Evolutionary conservation across 495 filamentous ascomycete species (phyloP), one percentile per base, ranked within the genome.

Genomic region (Glarea lozoyensis): DNA sequence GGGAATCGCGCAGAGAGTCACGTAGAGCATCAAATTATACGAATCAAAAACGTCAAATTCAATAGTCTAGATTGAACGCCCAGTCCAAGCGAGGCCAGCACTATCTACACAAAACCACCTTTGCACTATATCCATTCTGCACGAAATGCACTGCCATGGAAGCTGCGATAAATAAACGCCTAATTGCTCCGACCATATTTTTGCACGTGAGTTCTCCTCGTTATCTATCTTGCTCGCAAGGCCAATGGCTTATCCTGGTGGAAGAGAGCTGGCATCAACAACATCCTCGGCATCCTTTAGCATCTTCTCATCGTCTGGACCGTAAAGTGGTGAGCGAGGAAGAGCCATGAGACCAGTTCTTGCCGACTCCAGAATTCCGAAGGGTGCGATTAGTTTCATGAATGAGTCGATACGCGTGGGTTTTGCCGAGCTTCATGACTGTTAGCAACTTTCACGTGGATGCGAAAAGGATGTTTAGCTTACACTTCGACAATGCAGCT

Each of bases 401-500:
- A 96, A 98, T 19, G 88, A 92, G 62, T 97, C 90, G 58, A 98
- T 94, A 65, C 92, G 79, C 42, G 72, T 72, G 10, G 88, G 90
- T 65, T 98, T 98, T 45, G 92, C 92, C 45, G 87, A 90, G 19
- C 86, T 93, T 25, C 37, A 32, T 19, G 30, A 22, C 11, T 21
- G 22, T 19, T 54, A 17, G 50, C 39, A 13, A 24, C 29, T 16
- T 22, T 24, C 2, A 22, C 15, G 29, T 17, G 10, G 10, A 37
- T 20, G 24, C 10, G 23, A 2, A 29, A 18, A 19, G 19, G 13
- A 44, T 11, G 24, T 27, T 21, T n/a, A 39, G 79, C 85, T 73
- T 75, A 92, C 86, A 98, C 62, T 62, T 98, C 92, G 49, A 98
- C 88, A 65, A 97, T 96, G 66, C 90, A 96, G 67, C 90, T 96